Percentiles rank a stretch among this genome's conserved stretches.
Conservation (phyloP, 2,329 filamentous ascomycete genomes). For the Venturia nashicola region DNA sequence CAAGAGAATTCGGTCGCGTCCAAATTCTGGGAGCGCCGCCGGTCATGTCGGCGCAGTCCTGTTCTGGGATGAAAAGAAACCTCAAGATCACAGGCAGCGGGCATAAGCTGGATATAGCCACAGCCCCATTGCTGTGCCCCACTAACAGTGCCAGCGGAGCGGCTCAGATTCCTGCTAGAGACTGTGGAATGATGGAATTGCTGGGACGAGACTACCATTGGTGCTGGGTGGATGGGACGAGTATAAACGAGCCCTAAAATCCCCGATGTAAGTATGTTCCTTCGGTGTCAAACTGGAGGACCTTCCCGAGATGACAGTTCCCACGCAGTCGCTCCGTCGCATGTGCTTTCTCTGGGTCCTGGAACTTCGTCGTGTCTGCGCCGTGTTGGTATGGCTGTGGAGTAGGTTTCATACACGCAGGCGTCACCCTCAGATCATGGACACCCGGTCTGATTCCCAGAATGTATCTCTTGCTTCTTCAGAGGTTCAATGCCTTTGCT, state of each 20-base stretch:
- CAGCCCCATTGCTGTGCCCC: not conserved
- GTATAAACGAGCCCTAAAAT: too few species aligned
- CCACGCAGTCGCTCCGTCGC: not conserved
- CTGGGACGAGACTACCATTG: not conserved
- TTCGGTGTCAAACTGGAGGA: not conserved
- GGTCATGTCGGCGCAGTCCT: not conserved
- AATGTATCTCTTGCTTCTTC: not conserved
- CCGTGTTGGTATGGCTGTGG: not conserved
- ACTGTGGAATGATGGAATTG: not conserved
- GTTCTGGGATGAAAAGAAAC: not conserved
- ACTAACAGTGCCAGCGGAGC: not conserved
- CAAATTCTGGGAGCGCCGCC: not conserved
- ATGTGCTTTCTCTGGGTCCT: not conserved
- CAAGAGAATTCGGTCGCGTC: not conserved
- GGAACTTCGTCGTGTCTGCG: not conserved
- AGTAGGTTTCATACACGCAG: not conserved
- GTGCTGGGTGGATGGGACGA: not conserved
- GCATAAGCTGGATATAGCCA: not conserved
- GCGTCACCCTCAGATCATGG: not conserved
- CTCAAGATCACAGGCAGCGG: not conserved
- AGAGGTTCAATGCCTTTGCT: not conserved
- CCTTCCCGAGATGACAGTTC: not conserved
- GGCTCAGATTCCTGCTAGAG: not conserved
- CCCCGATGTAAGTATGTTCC: not conserved
- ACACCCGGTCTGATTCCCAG: not conserved